Base-by-base conservation (phyloP, 352 stramenopile genomes). In the Pythium phragmitis region DNA sequence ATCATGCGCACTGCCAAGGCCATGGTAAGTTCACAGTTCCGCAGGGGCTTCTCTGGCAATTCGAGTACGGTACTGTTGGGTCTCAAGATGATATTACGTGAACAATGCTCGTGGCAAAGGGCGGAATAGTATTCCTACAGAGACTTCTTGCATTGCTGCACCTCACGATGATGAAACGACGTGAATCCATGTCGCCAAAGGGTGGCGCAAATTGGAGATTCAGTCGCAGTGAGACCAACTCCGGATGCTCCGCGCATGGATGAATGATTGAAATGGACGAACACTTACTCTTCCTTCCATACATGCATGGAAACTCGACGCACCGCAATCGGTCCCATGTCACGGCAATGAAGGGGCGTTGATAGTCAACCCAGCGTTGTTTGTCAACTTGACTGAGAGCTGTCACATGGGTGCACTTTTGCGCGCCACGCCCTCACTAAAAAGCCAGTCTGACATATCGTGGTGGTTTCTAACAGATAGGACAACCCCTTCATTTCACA, bases 401-500 rank as follows among this genome's bases (percentile, higher is more conserved):
- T 61, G 47, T 57, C 56, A 70, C 64, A 70, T 70, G 64, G 64
- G 49, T 70, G 19, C 64, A 70, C 30, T 69, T 57, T 54, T 46
- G 11, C 26, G 45, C 33, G 19, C 47, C 19, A 36, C 7, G 30
- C 42, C 41, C 48, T n/a, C 28, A 42, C 7, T 60, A 67, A 61
- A 60, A 57, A 60, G 57, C 57, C 57, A 64, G 57, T 64, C 57
- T 64, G 47, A 17, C 19, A 33, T 34, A 37, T 59, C 23, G 34
- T 14, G 36, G 7, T n/a, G 28, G 57, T 64, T 64, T 13, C 16
- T 64, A 64, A 64, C 57, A 4, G 33, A 49, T 63, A 37, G 13
- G 36, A 13, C 57, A 28, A 36, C 17, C 19, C 30, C 9, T 21
- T 21, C 21, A 21, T 21, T 21, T 12, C 23, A 1, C 3, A 30